A percentile compares a stretch with the other conserved stretches of the same genome.
These are phyloP conservation scores for Circinella minor DNA, from an alignment of 371 early-diverging fungal genomes.

Conservation along the genomic window DNA sequence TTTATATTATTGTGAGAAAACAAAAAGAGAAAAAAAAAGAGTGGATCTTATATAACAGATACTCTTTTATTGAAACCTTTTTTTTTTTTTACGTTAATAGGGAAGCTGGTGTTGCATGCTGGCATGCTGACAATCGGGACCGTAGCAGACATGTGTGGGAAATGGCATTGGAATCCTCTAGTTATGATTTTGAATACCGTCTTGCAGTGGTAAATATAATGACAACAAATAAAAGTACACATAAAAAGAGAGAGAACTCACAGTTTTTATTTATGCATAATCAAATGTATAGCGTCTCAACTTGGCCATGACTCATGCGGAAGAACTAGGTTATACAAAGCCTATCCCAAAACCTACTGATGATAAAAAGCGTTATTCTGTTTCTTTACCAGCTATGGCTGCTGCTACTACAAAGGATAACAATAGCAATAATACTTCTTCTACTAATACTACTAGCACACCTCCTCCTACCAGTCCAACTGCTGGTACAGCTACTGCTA, in stretches of 20 bases:
- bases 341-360: slow-evolving; percentile 29
- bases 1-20: not conserved
- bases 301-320: slow-evolving; percentile 31
- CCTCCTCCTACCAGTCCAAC: too few species aligned
- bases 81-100: slow-evolving; percentile 10
- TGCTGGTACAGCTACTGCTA: not conserved
- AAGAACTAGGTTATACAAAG: slow-evolving; percentile 35
- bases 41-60: too few species aligned
- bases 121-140: slow-evolving; percentile 31
- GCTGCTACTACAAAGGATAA: not conserved
- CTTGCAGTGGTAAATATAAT: slow-evolving; percentile 36
- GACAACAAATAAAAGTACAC: not conserved
- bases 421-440: not conserved
- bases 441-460: too few species aligned
- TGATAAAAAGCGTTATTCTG: slow-evolving; percentile 35
- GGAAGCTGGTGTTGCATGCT: slow-evolving; percentile 45
- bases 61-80: not conserved
- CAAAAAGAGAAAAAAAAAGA: too few species aligned
- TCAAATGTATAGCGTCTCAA: slow-evolving; percentile 30
- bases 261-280: not conserved
- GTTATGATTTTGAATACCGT: slow-evolving; percentile 50
- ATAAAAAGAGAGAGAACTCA: not conserved
- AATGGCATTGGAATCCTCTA: slow-evolving; percentile 38
- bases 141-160: slow-evolving; percentile 47
- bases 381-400: slow-evolving; percentile 23